Evolutionary conservation across 208 protist genomes (phyloP), one percentile per base, ranked within the genome.

Genomic region (Porcisia hertigi): DNA sequence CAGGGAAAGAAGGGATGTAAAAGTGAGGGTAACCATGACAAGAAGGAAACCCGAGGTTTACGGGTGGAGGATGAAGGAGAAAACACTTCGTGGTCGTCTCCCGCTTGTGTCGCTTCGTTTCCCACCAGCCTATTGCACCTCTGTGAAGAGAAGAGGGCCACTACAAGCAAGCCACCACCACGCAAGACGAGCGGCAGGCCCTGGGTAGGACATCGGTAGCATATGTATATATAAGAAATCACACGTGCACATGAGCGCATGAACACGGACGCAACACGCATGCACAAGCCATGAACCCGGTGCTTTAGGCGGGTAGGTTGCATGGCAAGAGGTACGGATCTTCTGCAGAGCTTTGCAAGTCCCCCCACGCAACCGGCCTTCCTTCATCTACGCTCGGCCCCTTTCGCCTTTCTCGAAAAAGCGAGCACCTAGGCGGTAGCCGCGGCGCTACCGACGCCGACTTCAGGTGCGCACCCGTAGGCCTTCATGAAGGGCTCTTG

Each of bases 401-500:
- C n/a, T 18, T 25, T 59, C 63, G n/a, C 47, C 9, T 18, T 34
- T 65, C 36, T 45, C 34, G 9, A 20, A 30, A 9, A 3, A 18
- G 41, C 3, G 7, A 43, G 41, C 23, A 6, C 36, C 53, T 43
- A 71, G 3, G 64, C 63, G n/a, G 49, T 54, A 39, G 52, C 30
- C 14, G 45, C 49, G 25, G 16, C 43, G 8, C 67, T 20, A 54
- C 49, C 36, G 20, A 16, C 12, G 12, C 8, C 53, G 34, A 75
- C 39, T 36, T 18, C 41, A 5, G 63, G 63, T 9, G 23, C 41
- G 63, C 63, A 67, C 36, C 63, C 89, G 72, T 94, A 97, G 8
- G 84, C 87, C 70, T 86, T 86, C 23, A 85, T 84, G 79, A 94
- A 97, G 14, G 82, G 72, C 16, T 80, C 83, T 54, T 82, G 79